phyloP scores from a whole-genome alignment of 2,329 filamentous ascomycete genomes.

The Metarhizium brunneum region DNA sequence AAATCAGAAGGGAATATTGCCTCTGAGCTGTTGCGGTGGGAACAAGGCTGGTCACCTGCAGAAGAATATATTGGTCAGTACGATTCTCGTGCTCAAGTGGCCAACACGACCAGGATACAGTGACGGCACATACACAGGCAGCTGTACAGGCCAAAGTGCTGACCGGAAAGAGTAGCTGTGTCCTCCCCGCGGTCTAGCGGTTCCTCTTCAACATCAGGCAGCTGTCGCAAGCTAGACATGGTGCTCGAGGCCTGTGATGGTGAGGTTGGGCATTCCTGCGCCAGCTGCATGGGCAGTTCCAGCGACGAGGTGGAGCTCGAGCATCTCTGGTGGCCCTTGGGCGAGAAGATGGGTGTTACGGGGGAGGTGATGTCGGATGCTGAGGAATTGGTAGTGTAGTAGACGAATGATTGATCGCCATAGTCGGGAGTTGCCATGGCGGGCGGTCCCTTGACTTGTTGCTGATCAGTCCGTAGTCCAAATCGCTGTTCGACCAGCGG shows the following conservation, averaged over 20 bases:
- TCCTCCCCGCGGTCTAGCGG: conserved; percentile 60
- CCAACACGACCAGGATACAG: neutral
- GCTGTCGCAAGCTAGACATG: conserved; percentile 52
- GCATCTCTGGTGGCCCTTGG: conserved; percentile 53
- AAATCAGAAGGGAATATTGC: conserved; percentile 27
- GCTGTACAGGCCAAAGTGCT: conserved; percentile 42
- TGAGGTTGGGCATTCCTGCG: conserved; percentile 12
- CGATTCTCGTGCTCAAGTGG: neutral
- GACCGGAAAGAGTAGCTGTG: conserved; percentile 16
- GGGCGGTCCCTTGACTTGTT: neutral
- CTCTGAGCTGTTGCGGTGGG: conserved; percentile 41
- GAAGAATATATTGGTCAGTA: neutral
- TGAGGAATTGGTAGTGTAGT: conserved; percentile 43
- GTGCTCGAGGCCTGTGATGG: conserved; percentile 22
- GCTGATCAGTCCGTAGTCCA: neutral
- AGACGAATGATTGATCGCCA: conserved; percentile 28
- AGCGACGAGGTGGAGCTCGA: conserved; percentile 74
- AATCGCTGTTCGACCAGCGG: conserved; percentile 5
- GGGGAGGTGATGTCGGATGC: conserved; percentile 62
- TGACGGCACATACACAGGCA: conserved; percentile 64
- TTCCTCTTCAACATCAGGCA: conserved; percentile 82
- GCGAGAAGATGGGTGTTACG: conserved; percentile 60
- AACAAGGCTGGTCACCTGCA: conserved; percentile 52
- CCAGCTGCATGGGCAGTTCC: conserved; percentile 41
- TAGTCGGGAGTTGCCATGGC: conserved; percentile 24